Base-by-base conservation (phyloP, 2,329 filamentous ascomycete genomes). In the Cladorrhinum sp. region DNA sequence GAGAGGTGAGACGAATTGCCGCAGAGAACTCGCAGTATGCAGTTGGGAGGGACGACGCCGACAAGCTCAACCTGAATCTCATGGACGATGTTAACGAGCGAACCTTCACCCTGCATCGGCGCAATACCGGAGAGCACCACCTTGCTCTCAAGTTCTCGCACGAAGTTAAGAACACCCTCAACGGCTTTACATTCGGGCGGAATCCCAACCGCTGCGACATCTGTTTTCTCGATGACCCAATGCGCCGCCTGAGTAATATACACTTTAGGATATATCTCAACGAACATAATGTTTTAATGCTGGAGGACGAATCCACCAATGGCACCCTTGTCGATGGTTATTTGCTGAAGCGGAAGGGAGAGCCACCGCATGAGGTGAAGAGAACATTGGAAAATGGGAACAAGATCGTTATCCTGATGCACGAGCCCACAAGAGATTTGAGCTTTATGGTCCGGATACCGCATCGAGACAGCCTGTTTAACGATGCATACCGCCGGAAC, bases 181-280 rank as follows among this genome's bases (percentile, higher is more conserved):
- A 85, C 56, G 95, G 95, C 39, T 98, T 96, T 75, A 83, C 86
- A 49, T 98, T 99, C 74, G 95, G 95, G 28, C 87, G 95, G 59
- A 94, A 95, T 70, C 67, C 75, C 0, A 68, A 73, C 51, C 82
- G 84, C 33, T 95, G 91, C 74, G 95, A 99, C 61, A 76, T 93
- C 52, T 83, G 83, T 68, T 85, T 91, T 53, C 74, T 78, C 36
- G 81, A 87, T 64, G 89, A 94, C 66, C 83, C 84, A 0, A 79
- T 84, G 57, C 89, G 85, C 72, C 84, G 90, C 49, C 83, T 99
- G 62, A 98, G 94, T 79, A 97, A 98, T 72, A 82, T 90, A n/a
- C 95, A 99, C 73, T 99, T 98, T 73, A 88, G 92, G 57, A 96
- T 99, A 64, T 96, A 89, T 71, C 82, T 96, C 68, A 99, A 96